phyloP scores from a whole-genome alignment of 345 rosid species.

The Noccaea caerulescens region DNA sequence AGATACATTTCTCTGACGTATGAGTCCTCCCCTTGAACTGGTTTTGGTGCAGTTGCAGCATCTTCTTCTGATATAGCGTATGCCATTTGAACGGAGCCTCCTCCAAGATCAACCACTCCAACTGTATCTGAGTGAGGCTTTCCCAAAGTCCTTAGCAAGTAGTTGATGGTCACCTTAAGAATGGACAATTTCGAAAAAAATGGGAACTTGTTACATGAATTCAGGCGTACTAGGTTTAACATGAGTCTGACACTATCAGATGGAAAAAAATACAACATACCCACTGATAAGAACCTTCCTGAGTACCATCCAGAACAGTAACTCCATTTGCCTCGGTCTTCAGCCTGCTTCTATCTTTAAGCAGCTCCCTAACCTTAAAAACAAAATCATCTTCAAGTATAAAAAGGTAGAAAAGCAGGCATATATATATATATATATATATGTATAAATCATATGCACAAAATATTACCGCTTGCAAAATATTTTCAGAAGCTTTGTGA shows the following conservation, averaged over 20 bases:
- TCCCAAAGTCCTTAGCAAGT: slow-evolving; percentile 77
- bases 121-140: slow-evolving; percentile 73
- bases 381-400: background rate
- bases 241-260: background rate
- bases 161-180: slow-evolving; percentile 91
- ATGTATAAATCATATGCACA: background rate
- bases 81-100: slow-evolving; percentile 99
- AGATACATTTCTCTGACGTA: slow-evolving; percentile 83
- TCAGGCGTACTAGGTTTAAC: background rate
- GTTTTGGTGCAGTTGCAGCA: slow-evolving; percentile 74
- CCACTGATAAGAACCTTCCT: slow-evolving; percentile 99
- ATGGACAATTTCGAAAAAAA: slow-evolving; percentile 2
- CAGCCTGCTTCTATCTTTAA: slow-evolving; percentile 73
- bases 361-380: slow-evolving; percentile 80
- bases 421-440: background rate
- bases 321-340: slow-evolving; percentile 70
- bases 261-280: slow-evolving; percentile 49
- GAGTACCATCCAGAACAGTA: slow-evolving; percentile 86
- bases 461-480: slow-evolving; percentile 74
- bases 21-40: slow-evolving; percentile 71
- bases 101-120: slow-evolving; percentile 99
- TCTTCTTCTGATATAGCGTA: slow-evolving; percentile 84
- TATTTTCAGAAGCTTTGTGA: slow-evolving; percentile 73
- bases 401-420: slow-evolving; percentile 15
- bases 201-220: slow-evolving; percentile 1